Conservation (phyloP, 2,329 filamentous ascomycete genomes). For the Botryosphaeria dothidea region DNA sequence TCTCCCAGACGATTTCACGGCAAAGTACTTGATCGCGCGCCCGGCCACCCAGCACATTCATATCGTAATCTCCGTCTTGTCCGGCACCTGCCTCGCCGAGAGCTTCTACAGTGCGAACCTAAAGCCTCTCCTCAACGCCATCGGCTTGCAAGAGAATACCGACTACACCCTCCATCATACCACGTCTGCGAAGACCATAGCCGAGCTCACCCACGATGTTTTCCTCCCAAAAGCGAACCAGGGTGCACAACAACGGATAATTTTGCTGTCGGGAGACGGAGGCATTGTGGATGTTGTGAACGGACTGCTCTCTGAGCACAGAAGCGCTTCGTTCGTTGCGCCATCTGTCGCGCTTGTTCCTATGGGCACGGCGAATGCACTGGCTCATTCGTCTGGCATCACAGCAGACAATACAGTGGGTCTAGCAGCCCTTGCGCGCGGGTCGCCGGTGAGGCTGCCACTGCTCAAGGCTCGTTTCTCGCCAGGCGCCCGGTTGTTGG, state of each 20-base stretch:
- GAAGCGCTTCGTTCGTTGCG: slow-evolving; percentile 22
- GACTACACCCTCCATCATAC: slow-evolving; percentile 63
- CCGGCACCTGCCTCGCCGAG: slow-evolving; percentile 44
- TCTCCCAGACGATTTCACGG: not conserved
- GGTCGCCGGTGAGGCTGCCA: slow-evolving; percentile 40
- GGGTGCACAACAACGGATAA: slow-evolving; percentile 52
- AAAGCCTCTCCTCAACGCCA: slow-evolving; percentile 43
- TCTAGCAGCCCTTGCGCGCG: slow-evolving; percentile 39
- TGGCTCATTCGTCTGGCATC: slow-evolving; percentile 47
- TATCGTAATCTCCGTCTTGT: slow-evolving; percentile 47
- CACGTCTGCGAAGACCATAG: slow-evolving; percentile 62
- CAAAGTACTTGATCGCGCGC: not conserved
- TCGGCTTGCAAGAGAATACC: slow-evolving; percentile 37
- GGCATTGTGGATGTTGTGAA: slow-evolving; percentile 84
- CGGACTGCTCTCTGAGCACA: slow-evolving; percentile 47
- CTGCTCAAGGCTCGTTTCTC: slow-evolving; percentile 49
- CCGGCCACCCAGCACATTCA: slow-evolving; percentile 28
- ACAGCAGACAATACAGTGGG: slow-evolving; percentile 43
- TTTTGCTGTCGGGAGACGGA: slow-evolving; percentile 86
- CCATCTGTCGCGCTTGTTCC: slow-evolving; percentile 53
- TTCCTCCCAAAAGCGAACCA: slow-evolving; percentile 53
- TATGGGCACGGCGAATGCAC: slow-evolving; percentile 52
- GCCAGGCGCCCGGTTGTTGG: slow-evolving; percentile 42
- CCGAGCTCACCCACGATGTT: slow-evolving; percentile 57
- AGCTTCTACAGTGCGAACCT: slow-evolving; percentile 41